phyloP scores from a whole-genome alignment of 345 rosid species.

The Eucalyptus tenuipes region DNA sequence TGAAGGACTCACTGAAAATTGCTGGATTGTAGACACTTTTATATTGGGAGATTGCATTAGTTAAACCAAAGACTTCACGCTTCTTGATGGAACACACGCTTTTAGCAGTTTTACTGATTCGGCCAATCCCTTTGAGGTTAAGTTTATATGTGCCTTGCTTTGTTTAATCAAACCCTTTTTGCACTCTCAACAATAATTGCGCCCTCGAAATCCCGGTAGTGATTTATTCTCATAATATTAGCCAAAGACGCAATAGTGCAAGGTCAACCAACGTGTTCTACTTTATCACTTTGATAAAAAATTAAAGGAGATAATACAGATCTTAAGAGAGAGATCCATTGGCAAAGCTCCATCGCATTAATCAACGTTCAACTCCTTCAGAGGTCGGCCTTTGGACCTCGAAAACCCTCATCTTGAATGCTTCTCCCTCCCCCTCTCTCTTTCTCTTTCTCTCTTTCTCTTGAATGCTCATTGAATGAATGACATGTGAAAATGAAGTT shows the following conservation, averaged over 20 bases:
- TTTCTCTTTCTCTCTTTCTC: not conserved
- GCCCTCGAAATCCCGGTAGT: not conserved
- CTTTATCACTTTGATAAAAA: not conserved
- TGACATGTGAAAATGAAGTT: not conserved
- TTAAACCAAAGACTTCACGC: not conserved
- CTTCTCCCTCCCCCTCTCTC: not conserved
- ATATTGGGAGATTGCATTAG: not conserved
- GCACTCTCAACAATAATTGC: not conserved
- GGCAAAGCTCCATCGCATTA: not conserved
- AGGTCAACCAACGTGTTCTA: not conserved
- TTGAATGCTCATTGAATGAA: not conserved
- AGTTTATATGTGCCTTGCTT: not conserved
- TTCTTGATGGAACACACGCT: not conserved
- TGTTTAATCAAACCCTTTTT: not conserved
- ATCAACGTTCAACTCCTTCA: not conserved
- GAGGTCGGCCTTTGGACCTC: not conserved
- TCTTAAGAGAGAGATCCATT: not conserved
- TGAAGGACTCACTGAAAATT: not conserved
- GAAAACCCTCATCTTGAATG: not conserved
- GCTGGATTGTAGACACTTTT: not conserved
- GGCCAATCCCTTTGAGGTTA: not conserved
- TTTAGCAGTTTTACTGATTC: not conserved
- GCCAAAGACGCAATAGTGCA: not conserved
- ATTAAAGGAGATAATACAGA: not conserved
- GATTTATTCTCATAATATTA: not conserved